phyloP scores from a whole-genome alignment of 192 early-diverging fungal genomes.

The Spinellus fusiger region DNA sequence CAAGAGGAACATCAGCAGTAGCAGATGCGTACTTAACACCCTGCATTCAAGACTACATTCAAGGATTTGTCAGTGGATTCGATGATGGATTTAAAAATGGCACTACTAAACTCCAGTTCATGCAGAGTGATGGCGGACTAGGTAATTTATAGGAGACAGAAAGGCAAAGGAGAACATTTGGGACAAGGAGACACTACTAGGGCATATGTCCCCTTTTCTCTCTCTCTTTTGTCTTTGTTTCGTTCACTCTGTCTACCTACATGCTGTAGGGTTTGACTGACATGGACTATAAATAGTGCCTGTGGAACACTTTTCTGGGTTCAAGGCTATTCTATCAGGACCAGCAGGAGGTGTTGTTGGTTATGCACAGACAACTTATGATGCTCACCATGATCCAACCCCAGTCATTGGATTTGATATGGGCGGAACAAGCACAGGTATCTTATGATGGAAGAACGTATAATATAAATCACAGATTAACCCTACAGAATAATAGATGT shows the following conservation, averaged over 20 bases:
- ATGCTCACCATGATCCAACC: constrained; percentile 32
- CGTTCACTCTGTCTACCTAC: no score
- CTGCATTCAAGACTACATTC: constrained; percentile 78
- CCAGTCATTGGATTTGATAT: constrained; percentile 97
- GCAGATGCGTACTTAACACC: constrained; percentile 96
- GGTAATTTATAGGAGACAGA: background rate
- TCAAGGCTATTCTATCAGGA: constrained; percentile 87
- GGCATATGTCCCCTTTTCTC: background rate
- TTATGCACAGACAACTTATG: constrained; percentile 47
- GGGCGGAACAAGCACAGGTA: constrained; percentile 78
- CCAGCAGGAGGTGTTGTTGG: constrained; percentile 96
- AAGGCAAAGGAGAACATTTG: background rate
- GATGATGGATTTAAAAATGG: constrained; percentile 43
- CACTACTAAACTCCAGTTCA: constrained; percentile 69
- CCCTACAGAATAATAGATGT: constrained; percentile 66
- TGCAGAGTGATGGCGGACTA: constrained; percentile 96
- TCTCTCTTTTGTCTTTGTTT: background rate
- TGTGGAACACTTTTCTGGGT: constrained; percentile 79
- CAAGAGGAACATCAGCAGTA: constrained; percentile 83
- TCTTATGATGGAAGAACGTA: background rate
- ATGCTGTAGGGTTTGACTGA: no score
- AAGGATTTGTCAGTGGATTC: constrained; percentile 85
- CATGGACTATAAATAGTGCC: no score
- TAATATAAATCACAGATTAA: background rate
- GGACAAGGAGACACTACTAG: background rate